These are phyloP conservation scores for Fusarium sp. DNA, from an alignment of 2,329 filamentous ascomycete species.

Conservation along the genomic window DNA sequence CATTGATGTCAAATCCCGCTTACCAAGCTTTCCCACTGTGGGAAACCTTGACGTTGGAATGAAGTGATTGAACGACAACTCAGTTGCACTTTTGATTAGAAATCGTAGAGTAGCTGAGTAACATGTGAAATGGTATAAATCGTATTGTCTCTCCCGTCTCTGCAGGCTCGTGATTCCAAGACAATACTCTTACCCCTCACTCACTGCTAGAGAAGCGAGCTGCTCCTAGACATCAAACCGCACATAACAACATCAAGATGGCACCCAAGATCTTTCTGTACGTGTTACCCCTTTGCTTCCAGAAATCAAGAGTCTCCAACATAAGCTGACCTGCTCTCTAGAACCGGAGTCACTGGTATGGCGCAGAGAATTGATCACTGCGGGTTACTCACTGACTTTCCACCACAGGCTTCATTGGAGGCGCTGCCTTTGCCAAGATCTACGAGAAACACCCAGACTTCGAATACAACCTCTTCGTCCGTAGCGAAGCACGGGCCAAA, in stretches of 20 bases:
- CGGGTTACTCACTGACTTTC: constrained; percentile 4
- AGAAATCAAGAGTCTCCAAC: not conserved
- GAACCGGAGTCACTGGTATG: constrained; percentile 60
- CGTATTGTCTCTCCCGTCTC: not conserved
- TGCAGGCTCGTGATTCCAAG: not conserved
- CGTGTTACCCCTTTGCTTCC: constrained; percentile 26
- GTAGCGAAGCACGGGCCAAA: constrained; percentile 59
- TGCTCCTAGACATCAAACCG: not conserved
- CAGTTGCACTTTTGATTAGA: not conserved
- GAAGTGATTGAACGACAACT: not conserved
- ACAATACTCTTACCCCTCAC: not conserved
- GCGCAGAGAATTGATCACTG: accelerated
- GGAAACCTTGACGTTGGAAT: not conserved
- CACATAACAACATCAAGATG: constrained; percentile 45
- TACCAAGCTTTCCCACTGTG: not conserved
- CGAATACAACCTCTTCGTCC: constrained; percentile 59
- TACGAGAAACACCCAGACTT: constrained; percentile 60
- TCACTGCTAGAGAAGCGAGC: not conserved
- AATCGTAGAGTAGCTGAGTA: not conserved
- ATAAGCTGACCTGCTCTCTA: constrained; percentile 26
- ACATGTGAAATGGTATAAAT: not conserved
- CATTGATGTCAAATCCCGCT: constrained; percentile 4
- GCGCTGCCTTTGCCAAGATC: constrained; percentile 60
- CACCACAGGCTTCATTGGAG: constrained; percentile 63
- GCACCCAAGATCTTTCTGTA: constrained; percentile 57